Evolutionary conservation across 2,329 filamentous ascomycete species (phyloP).

Genomic region (Acephala macrosclerotiorum): DNA sequence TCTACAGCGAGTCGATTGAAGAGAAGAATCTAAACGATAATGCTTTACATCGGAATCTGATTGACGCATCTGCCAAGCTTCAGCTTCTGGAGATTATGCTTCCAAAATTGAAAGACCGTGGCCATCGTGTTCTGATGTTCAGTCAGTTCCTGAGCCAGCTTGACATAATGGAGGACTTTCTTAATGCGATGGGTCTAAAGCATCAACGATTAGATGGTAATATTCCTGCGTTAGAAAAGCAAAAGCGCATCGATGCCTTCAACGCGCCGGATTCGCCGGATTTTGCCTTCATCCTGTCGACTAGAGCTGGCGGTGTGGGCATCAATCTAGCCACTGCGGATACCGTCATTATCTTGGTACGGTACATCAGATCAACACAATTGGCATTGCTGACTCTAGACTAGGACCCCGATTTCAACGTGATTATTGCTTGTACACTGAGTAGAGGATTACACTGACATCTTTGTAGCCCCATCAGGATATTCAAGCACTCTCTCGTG

Average conservation of each 20-base stretch:
- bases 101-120: constrained; percentile 83
- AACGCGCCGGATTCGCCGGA: constrained; percentile 83
- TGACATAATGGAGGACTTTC: constrained; percentile 90
- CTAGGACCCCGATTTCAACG: constrained; percentile 44
- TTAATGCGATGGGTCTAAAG: constrained; percentile 74
- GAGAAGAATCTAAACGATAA: constrained; percentile 71
- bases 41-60: constrained; percentile 78
- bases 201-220: constrained; percentile 88
- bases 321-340: constrained; percentile 98
- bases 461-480: constrained; percentile 79
- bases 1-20: constrained; percentile 91
- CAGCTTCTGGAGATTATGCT: constrained; percentile 85
- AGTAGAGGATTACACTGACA: neutral
- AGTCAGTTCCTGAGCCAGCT: constrained; percentile 93
- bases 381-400: constrained; percentile 23
- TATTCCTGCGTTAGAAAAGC: constrained; percentile 83
- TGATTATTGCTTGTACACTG: constrained; percentile 7
- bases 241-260: constrained; percentile 92
- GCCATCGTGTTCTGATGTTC: constrained; percentile 92
- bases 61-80: constrained; percentile 92
- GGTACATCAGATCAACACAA: constrained; percentile 69
- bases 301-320: constrained; percentile 92
- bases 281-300: constrained; percentile 93
- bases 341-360: constrained; percentile 87
- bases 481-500: constrained; percentile 91